Evolutionary conservation across 2,329 filamentous ascomycete genomes (phyloP).

Genomic region (Hypoxylon rubiginosum): DNA sequence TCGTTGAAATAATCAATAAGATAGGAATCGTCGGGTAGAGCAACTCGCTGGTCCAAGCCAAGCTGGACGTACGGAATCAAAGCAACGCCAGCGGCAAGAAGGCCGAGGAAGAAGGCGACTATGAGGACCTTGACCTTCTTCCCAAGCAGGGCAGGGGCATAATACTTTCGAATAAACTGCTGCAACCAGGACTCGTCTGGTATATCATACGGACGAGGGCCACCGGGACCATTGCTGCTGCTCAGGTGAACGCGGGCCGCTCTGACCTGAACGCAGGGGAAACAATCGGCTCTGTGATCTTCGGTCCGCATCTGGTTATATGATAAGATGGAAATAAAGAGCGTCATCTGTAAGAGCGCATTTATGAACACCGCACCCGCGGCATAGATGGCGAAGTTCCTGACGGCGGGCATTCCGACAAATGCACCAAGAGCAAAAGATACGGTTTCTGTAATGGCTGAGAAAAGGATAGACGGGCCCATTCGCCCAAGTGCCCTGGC

Average conservation of each 20-base stretch:
- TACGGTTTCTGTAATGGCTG: constrained; percentile 92
- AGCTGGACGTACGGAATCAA: constrained; percentile 87
- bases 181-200: constrained; percentile 88
- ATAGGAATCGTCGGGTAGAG: constrained; percentile 93
- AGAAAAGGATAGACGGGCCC: constrained; percentile 95
- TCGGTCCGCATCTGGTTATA: constrained; percentile 94
- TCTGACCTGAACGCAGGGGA: constrained; percentile 88
- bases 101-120: constrained; percentile 83
- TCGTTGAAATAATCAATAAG: constrained; percentile 97
- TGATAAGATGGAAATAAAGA: constrained; percentile 93
- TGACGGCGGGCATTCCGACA: constrained; percentile 97
- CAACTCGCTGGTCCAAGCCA: constrained; percentile 93
- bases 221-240: constrained; percentile 69
- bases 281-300: constrained; percentile 87
- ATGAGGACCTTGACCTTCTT: constrained; percentile 84
- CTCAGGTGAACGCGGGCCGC: constrained; percentile 77
- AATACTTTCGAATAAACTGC: constrained; percentile 88
- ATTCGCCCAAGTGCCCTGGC: constrained; percentile 93
- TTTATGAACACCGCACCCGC: constrained; percentile 98
- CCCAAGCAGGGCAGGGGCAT: constrained; percentile 84
- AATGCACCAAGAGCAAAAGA: constrained; percentile 94
- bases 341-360: constrained; percentile 94
- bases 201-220: constrained; percentile 75
- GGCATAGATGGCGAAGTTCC: constrained; percentile 97
- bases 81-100: constrained; percentile 88